Conservation (phyloP, 805 yeast genomes). For the Candida bentonensis region DNA sequence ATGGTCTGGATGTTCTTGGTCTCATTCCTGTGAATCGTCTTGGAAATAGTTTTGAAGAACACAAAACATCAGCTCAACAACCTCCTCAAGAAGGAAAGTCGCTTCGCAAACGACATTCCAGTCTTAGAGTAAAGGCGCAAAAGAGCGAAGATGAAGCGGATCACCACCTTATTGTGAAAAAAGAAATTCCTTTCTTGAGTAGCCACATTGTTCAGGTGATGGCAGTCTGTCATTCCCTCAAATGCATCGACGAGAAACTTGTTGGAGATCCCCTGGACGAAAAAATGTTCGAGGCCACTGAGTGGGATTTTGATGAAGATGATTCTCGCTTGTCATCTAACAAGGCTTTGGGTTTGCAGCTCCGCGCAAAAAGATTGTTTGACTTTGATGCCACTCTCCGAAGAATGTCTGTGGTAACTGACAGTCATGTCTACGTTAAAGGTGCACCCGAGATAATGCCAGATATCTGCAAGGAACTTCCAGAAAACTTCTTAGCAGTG, state of each 20-base stretch:
- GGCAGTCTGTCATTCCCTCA: constrained; percentile 79
- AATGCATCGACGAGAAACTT: constrained; percentile 61
- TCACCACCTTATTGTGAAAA: neutral
- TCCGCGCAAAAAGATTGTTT: constrained; percentile 41
- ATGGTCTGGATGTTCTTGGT: constrained; percentile 78
- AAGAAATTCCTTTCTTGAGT: neutral
- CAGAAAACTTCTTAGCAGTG: constrained; percentile 56
- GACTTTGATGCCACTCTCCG: constrained; percentile 79
- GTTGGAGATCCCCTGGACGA: constrained; percentile 90
- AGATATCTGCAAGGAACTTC: constrained; percentile 64
- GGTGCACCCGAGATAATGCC: constrained; percentile 96
- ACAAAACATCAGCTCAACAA: constrained; percentile 3
- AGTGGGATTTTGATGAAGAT: constrained; percentile 65
- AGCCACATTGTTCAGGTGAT: constrained; percentile 17
- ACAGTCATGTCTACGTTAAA: constrained; percentile 53
- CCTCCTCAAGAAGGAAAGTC: neutral
- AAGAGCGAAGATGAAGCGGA: neutral
- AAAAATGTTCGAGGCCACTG: constrained; percentile 86
- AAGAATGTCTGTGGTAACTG: constrained; percentile 77
- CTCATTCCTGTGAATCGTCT: constrained; percentile 27
- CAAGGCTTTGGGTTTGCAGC: constrained; percentile 2
- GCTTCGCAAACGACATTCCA: neutral
- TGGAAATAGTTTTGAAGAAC: constrained; percentile 2
- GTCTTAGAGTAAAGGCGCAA: neutral
- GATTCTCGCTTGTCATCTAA: constrained; percentile 13